Base-by-base conservation (phyloP, 2,329 filamentous ascomycete species). In the Paecilomyces dactylethromorphus region DNA sequence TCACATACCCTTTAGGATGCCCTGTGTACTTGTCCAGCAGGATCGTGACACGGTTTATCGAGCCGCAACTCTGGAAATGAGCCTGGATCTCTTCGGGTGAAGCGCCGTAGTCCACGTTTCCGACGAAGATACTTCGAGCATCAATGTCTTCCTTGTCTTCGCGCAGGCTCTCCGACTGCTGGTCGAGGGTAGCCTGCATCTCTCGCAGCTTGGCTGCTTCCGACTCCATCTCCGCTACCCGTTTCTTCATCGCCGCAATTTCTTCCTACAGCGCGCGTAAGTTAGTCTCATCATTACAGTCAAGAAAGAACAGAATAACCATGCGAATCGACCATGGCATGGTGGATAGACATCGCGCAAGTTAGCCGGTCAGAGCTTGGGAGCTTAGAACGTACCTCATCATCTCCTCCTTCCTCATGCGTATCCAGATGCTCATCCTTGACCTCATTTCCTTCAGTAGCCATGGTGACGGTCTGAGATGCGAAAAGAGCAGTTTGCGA, bases 51-150 rank as follows among this genome's bases (percentile, higher is more conserved):
- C 94, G 89, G 77, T 99, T 99, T 81, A 99, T 99, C 66, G 90
- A 91, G 61, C 94, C 94, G 69, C 92, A 96, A 81, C 88, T 95
- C 81, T 96, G 92, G 79, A 99, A 99, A 73, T 99, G 94, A 60
- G 92, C 91, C 80, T 99, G 94, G 60, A 99, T 94, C 80, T 99
- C 94, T 78, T 99, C 94, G 2, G 94, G 94, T 29, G 92, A 95
- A 22, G 93, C 92, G 62, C 91, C 92, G 76, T 99, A 99, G 78
- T 99, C 94, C 65, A 99, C 94, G 68, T 99, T 99, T 66, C 94
- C 94, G 52, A 99, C 94, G 74, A 99, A 99, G 76, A 99, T 92
- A 78, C 92, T 97, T 69, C 94, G 88, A 65, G 88, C 88, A 77
- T 99, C 94, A 60, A 99, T 87, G 66, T 97, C 95, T 74, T 97